Base-by-base conservation (phyloP, 75 land plant species). In the Sequoiadendron giganteum region DNA sequence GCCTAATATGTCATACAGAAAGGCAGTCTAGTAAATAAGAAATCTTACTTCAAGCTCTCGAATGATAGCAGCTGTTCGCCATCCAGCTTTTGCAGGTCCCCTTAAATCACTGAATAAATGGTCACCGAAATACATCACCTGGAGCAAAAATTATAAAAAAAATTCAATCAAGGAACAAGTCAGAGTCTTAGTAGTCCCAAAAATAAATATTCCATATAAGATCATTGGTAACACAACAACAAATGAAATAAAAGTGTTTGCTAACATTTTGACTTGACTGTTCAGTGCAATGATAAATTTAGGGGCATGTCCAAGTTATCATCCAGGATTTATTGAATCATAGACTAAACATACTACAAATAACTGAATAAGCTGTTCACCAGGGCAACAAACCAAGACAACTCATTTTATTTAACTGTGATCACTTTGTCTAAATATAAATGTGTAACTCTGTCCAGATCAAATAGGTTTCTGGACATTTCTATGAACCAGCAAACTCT, bases 31-130 rank as follows among this genome's bases (percentile, higher is more conserved):
- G 39, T 39, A 85, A 48, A 14, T 19, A 38, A 87, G 32, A 87
- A 52, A 21, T 38, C 90, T 58, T 89, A 97, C 99, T 92, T 98
- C 99, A 38, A 98, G 91, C 88, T 98, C 99, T 81, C 95, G 93
- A 70, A 98, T 98, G 47, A 98, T 95, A 21, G 99, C 99, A 84
- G 97, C 99, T 83, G 99, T 98, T 56, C 96, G 95, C 99, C 99
- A 98, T 82, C 99, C 99, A 88, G 99, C 99, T 47, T 96, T 98
- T 89, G 99, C 92, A 88, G 99, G 99, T 38, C 99, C 99, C 91
- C 99, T 94, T 58, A 96, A 88, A 81, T 98, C 99, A 87, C 99
- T 98, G 84, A 93, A 96, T 87, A 98, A 90, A 85, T 98, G 99
- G 88, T 98, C 99, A 85, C 99, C 99, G 91, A 97, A 98, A 90